Percentiles rank a stretch among this genome's conserved stretches.
Conservation (phyloP, 2,329 filamentous ascomycete genomes). For the Beauveria australis region DNA sequence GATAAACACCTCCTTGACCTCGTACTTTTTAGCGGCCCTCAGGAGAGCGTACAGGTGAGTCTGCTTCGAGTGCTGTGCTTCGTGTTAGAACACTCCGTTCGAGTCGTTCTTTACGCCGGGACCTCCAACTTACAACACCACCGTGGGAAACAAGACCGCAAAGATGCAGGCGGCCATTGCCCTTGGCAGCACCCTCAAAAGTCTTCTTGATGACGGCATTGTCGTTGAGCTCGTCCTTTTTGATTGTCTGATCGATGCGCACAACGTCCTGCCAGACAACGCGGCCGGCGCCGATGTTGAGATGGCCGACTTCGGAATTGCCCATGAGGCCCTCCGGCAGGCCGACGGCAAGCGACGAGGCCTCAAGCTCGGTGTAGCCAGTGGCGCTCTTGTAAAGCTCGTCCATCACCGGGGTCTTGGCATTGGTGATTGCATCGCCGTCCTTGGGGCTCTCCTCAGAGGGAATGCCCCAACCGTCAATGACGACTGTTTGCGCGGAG, state of each 20-base stretch:
- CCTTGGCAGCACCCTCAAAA: conserved; percentile 72
- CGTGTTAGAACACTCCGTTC: neutral
- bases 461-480: conserved; percentile 96
- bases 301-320: conserved; percentile 95
- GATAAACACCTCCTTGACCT: conserved; percentile 86
- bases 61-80: conserved; percentile 77
- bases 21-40: conserved; percentile 79
- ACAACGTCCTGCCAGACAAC: conserved; percentile 99
- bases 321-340: conserved; percentile 97
- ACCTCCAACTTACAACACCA: conserved; percentile 58
- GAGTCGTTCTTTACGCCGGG: neutral
- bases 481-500: conserved; percentile 67
- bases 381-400: conserved; percentile 73
- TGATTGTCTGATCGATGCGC: conserved; percentile 87
- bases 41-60: conserved; percentile 83
- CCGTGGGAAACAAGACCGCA: conserved; percentile 90
- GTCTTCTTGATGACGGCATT: conserved; percentile 69
- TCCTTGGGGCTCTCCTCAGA: conserved; percentile 71
- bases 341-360: conserved; percentile 90
- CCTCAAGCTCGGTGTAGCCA: conserved; percentile 88
- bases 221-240: conserved; percentile 70
- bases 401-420: conserved; percentile 93
- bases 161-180: conserved; percentile 87
- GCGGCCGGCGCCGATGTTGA: conserved; percentile 96
- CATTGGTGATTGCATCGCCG: conserved; percentile 91